phyloP scores from a whole-genome alignment of 768 basidiomycete species.

The Grammothele lineata region DNA sequence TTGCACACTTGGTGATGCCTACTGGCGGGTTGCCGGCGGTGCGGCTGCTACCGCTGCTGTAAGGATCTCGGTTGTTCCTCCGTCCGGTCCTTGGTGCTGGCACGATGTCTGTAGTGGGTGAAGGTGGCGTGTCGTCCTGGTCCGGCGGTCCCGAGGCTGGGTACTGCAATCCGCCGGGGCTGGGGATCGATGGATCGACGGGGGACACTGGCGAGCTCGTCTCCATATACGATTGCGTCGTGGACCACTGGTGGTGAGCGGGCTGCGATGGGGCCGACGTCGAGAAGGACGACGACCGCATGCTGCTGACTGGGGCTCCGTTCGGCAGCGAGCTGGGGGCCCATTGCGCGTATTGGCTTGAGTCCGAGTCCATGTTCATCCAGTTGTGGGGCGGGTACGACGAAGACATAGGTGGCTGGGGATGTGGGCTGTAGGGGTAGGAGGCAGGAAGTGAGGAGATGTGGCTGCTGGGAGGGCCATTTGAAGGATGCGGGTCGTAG shows the following conservation, averaged over 20 bases:
- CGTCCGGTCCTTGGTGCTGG: conserved; percentile 43
- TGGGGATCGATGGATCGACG: conserved; percentile 20
- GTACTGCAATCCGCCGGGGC: conserved; percentile 12
- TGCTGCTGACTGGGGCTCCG: conserved; percentile 22
- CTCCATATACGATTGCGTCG: conserved; percentile 37
- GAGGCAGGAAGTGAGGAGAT: conserved; percentile 18
- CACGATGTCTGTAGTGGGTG: conserved; percentile 30
- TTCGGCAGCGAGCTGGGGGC: conserved; percentile 13
- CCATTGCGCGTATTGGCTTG: conserved; percentile 13
- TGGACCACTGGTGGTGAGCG: conserved; percentile 38
- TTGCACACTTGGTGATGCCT: conserved; percentile 70
- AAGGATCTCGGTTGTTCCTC: conserved; percentile 42
- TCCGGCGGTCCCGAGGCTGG: conserved; percentile 8
- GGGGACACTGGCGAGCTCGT: conserved; percentile 19
- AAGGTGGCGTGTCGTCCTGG: conserved; percentile 19
- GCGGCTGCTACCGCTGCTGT: conserved; percentile 41
- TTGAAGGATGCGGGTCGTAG: conserved; percentile 26
- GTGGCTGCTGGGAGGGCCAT: conserved; percentile 18
- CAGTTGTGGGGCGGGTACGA: conserved; percentile 14
- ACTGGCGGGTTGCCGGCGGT: conserved; percentile 61
- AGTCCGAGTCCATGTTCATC: conserved; percentile 9
- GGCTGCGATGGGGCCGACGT: conserved; percentile 24
- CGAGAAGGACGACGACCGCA: conserved; percentile 25
- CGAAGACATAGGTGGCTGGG: conserved; percentile 13
- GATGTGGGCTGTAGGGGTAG: conserved; percentile 18